Evolutionary conservation across 345 rosid species (phyloP), one percentile per base, ranked within the genome.

Genomic region (Hypericum androsaemum): DNA sequence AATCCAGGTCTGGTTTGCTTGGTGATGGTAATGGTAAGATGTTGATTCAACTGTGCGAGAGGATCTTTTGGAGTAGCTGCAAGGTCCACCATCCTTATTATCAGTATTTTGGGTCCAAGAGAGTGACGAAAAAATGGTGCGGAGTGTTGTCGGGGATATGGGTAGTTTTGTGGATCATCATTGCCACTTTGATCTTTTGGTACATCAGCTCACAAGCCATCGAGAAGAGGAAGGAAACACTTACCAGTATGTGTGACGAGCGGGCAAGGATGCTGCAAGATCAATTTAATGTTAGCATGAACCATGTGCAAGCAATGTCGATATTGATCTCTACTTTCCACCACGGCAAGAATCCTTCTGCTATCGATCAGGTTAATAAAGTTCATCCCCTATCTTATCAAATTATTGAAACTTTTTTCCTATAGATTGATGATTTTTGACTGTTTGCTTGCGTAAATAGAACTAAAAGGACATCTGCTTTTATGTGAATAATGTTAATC

Each of bases 231-330:
- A 84, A 73, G 62, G 98, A 84, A 47, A 74, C 81, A 4, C 79
- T 90, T 15, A 69, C 73, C 37, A 84, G 88, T 52, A 84, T 90
- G 98, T 90, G 98, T 52, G 98, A 87, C 58, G 95, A 87, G 73
- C 84, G 98, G 62, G 95, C 98, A 56, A 75, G 98, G 71, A 87
- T 90, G 98, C 66, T 90, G 13, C 98, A 87, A 69, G 98, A 90
- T 75, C 98, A 90, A 70, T 90, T 90, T 69, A 90, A 90, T 73
- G 98, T 90, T 32, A 90, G 98, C 73, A 70, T 90, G 98, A 90
- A 90, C 68, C 98, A 90, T 75, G 75, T 90, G 36, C 98, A 90
- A 60, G 98, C 96, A 28, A 87, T 90, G 85, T 84, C 98, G 51
- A 84, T 90, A 66, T 74, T 87, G 75, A 90, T 90, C 77, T 79